These are phyloP conservation scores for Phaeosphaeria sp. DNA, from an alignment of 2,329 filamentous ascomycete genomes.

Conservation along the genomic window DNA sequence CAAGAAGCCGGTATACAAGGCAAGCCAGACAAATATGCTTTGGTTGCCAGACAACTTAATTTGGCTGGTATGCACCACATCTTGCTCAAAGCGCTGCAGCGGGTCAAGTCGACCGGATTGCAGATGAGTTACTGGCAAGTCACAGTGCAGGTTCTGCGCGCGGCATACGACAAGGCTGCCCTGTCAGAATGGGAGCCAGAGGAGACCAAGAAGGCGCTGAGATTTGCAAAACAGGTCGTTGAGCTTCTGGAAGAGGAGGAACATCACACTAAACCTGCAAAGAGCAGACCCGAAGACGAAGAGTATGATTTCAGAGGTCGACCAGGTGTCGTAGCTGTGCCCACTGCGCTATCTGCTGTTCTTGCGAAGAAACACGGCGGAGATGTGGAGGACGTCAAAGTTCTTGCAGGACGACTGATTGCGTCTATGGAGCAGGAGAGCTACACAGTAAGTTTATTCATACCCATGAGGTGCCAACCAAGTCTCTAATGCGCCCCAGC, in stretches of 20 bases:
- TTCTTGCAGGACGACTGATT: slow-evolving; percentile 50
- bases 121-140: slow-evolving; percentile 30
- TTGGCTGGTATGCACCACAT: slow-evolving; percentile 32
- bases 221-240: slow-evolving; percentile 47
- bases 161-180: slow-evolving; percentile 43
- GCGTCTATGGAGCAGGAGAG: slow-evolving; percentile 35
- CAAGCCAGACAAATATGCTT: slow-evolving; percentile 16
- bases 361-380: slow-evolving; percentile 46
- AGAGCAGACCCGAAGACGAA: slow-evolving; percentile 22
- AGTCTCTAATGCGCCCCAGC: slow-evolving; percentile 3
- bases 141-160: slow-evolving; percentile 42
- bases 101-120: slow-evolving; percentile 32
- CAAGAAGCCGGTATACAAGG: slow-evolving; percentile 30
- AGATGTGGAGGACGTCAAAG: slow-evolving; percentile 49
- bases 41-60: slow-evolving; percentile 28
- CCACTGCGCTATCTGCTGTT: slow-evolving; percentile 53
- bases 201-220: slow-evolving; percentile 47
- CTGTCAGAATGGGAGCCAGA: slow-evolving; percentile 45
- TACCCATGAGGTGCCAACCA: not conserved
- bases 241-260: slow-evolving; percentile 50
- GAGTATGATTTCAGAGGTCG: slow-evolving; percentile 33
- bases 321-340: slow-evolving; percentile 50
- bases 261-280: slow-evolving; percentile 39
- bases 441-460: slow-evolving; percentile 21
- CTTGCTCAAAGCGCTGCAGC: slow-evolving; percentile 38